Evolutionary conservation across 768 basidiomycete genomes (phyloP), one percentile per base, ranked within the genome.

Genomic region (Leucogyrophana mollusca): DNA sequence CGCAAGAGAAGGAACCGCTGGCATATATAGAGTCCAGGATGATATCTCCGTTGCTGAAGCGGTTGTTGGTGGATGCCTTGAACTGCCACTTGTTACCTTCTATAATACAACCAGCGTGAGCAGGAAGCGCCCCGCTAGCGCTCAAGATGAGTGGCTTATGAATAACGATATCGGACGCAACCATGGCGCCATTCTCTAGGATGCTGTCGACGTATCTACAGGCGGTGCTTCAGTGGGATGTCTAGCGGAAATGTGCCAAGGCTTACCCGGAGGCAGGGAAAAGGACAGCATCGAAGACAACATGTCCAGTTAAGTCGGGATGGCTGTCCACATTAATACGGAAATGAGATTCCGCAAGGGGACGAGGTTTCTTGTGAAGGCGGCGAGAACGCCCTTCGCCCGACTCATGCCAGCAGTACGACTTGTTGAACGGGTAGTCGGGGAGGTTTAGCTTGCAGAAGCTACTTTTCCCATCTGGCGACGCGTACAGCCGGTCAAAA

Each of bases 181-280:
- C 52, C 56, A 65, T 64, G 2, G 66, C 65, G 8, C 66, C 65
- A 30, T 59, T 67, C 50, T 67, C 66, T 20, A 67, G 41, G 23
- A 62, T 64, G 32, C 60, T 59, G 43, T 64, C 62, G 18, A 61
- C 30, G 17, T 64, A 64, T 3, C 61, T 63, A 33, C 14, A 9
- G 42, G 33, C 34, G 32, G 33, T n/a, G 17, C 24, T 10, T 24
- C 40, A 11, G 30, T 32, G 20, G 43, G 34, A 9, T 13, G 13
- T 30, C n/a, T 16, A 0, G 0, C 14, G 18, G 33, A 5, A 52
- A 30, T 0, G n/a, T 43, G 20, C 57, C 22, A 53, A 34, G 3
- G 6, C 21, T 4, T 30, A 40, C 30, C 14, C 20, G n/a, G 13
- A 37, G 4, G 30, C 34, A 24, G 10, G 25, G n/a, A 27, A 40